phyloP scores from a whole-genome alignment of 2,329 filamentous ascomycete species.

The Penicillium concentricum region DNA sequence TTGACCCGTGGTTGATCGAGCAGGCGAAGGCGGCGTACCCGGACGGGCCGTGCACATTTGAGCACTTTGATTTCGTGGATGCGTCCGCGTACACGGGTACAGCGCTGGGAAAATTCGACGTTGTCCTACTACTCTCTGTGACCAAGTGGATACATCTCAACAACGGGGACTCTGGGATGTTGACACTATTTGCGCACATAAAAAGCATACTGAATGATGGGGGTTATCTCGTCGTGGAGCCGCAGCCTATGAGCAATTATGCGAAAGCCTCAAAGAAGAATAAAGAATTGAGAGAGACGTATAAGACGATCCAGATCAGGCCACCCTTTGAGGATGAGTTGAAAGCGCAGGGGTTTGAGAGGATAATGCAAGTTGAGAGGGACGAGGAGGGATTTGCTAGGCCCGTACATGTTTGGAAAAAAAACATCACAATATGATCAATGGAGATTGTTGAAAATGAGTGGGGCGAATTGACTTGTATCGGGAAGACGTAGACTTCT shows the following conservation, averaged over 20 bases:
- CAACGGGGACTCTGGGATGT: constrained; percentile 22
- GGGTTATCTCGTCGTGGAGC: constrained; percentile 27
- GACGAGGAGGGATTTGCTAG: constrained; percentile 27
- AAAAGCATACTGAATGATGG: constrained; percentile 22
- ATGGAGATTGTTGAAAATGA: background rate
- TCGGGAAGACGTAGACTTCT: background rate
- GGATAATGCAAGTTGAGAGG: constrained; percentile 22
- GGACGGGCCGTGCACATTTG: constrained; percentile 26
- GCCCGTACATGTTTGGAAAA: constrained; percentile 27
- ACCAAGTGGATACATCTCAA: constrained; percentile 29
- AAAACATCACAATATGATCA: constrained; percentile 1
- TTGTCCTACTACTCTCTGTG: constrained; percentile 24
- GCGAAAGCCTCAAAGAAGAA: constrained; percentile 25
- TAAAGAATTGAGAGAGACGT: constrained; percentile 27
- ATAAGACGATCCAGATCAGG: constrained; percentile 24
- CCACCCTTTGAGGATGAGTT: constrained; percentile 26
- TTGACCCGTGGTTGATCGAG: constrained; percentile 25
- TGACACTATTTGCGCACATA: constrained; percentile 25
- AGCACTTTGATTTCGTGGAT: constrained; percentile 26
- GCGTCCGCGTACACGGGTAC: constrained; percentile 23
- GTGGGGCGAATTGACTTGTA: background rate
- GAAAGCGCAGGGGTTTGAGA: constrained; percentile 24
- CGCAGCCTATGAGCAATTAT: constrained; percentile 29
- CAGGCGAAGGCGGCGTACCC: constrained; percentile 25
- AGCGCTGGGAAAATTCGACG: constrained; percentile 25